Conservation (phyloP, 1,284 basidiomycete species). For the Trichosporon faecale region DNA sequence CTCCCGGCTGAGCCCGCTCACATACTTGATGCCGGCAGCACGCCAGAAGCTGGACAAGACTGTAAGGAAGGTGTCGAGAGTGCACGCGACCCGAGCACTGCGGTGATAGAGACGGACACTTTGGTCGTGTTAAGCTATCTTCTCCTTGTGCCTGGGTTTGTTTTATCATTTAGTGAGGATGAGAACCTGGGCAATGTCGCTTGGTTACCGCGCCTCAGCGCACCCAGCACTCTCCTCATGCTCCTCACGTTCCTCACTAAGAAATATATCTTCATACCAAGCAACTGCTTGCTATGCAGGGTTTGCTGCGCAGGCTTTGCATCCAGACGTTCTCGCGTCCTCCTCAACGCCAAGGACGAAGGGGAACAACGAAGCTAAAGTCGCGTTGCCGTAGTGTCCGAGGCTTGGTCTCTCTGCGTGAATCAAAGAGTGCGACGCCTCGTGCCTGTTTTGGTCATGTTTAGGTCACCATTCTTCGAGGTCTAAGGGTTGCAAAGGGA, state of each 20-base stretch:
- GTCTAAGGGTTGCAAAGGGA: not conserved
- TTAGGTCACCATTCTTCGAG: not conserved
- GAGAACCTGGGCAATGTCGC: not conserved
- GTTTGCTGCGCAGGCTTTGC: no score
- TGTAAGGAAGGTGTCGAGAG: not conserved
- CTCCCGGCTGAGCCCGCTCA: not conserved
- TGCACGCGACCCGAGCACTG: not conserved
- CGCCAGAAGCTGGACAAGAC: not conserved
- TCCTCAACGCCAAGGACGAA: not conserved
- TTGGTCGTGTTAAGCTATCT: not conserved
- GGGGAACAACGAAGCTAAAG: not conserved
- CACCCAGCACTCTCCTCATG: no score
- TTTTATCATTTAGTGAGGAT: not conserved
- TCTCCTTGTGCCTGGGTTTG: not conserved
- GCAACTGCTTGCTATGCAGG: not conserved
- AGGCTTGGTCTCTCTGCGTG: not conserved
- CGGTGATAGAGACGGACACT: not conserved
- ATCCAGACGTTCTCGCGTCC: not conserved
- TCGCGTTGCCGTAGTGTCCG: not conserved
- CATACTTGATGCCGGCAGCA: not conserved
- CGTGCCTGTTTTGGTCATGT: constrained; percentile 8
- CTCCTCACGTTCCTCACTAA: not conserved
- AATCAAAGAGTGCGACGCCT: not conserved
- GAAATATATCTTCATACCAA: not conserved
- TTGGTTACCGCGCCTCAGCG: not conserved